A percentile compares a stretch with the other conserved stretches of the same genome.
These are phyloP conservation scores for Hymenoscyphus salicellus DNA, from an alignment of 2,329 filamentous ascomycete genomes.

Conservation along the genomic window DNA sequence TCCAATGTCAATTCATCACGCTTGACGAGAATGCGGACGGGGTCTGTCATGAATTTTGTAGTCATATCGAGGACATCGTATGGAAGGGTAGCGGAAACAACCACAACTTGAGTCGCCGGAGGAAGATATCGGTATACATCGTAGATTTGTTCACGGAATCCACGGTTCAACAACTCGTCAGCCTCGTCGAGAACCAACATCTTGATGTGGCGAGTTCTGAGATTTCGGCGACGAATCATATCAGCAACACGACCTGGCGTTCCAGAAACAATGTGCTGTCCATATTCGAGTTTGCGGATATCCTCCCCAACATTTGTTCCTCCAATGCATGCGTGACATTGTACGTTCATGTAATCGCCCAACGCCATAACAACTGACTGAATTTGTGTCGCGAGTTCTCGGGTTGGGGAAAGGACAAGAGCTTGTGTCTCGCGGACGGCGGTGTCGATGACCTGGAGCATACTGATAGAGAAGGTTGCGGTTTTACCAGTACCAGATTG, in stretches of 20 bases:
- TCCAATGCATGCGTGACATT: conserved; percentile 97
- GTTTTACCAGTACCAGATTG: conserved; percentile 99
- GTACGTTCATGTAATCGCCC: conserved; percentile 99
- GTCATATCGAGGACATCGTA: conserved; percentile 99
- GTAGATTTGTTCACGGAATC: conserved; percentile 98
- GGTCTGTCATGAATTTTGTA: conserved; percentile 99
- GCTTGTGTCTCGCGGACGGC: conserved; percentile 91
- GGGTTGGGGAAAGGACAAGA: conserved; percentile 90
- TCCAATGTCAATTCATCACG: conserved; percentile 97
- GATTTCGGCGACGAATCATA: conserved; percentile 72
- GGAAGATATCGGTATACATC: conserved; percentile 97
- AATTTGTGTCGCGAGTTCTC: conserved; percentile 96
- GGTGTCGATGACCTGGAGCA: conserved; percentile 93
- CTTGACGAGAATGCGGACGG: conserved; percentile 94
- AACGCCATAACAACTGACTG: conserved; percentile 99
- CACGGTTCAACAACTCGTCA: conserved; percentile 81
- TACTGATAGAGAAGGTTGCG: conserved; percentile 93
- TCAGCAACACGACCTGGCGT: conserved; percentile 94
- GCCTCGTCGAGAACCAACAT: conserved; percentile 76
- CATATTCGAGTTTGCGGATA: conserved; percentile 95
- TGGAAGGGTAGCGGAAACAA: conserved; percentile 92
- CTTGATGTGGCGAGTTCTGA: conserved; percentile 73
- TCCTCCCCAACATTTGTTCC: conserved; percentile 98
- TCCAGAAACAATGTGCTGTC: conserved; percentile 94
- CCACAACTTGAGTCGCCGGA: conserved; percentile 95